Percentiles rank a stretch among this genome's conserved stretches.
Conservation (phyloP, 2,329 filamentous ascomycete genomes). For the Plenodomus biglobosus region DNA sequence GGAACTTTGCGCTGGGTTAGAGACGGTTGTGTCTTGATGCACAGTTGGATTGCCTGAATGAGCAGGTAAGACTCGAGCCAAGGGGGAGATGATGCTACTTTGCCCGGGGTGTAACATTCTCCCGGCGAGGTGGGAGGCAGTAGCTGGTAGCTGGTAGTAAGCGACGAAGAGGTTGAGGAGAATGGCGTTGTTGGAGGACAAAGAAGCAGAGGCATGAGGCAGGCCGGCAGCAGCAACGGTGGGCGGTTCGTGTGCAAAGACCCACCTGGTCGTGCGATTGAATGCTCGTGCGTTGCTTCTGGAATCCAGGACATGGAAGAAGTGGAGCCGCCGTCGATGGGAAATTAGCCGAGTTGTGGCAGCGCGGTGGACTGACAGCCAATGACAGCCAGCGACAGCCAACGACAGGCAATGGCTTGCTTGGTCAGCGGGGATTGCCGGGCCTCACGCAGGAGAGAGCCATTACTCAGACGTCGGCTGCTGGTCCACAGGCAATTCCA, state of each 20-base stretch:
- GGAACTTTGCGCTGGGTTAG: constrained; percentile 6
- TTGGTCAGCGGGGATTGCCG: constrained; percentile 10
- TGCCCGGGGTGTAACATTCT: not conserved
- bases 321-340: constrained; percentile 9
- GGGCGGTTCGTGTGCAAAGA: constrained; percentile 2
- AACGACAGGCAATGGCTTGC: too few relatives aligned
- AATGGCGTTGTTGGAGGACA: too few relatives aligned
- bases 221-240: too few relatives aligned
- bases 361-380: constrained; percentile 1
- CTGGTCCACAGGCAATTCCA: constrained; percentile 7
- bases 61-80: not conserved
- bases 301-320: constrained; percentile 14
- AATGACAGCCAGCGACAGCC: too few relatives aligned
- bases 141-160: too few relatives aligned
- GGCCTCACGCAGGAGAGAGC: too few relatives aligned
- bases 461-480: not conserved
- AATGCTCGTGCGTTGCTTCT: constrained; percentile 24
- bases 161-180: too few relatives aligned
- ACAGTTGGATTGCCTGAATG: not conserved
- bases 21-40: not conserved
- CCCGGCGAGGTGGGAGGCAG: too few relatives aligned
- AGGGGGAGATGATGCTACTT: not conserved
- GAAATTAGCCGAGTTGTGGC: constrained; percentile 10
- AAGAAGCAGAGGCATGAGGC: too few relatives aligned
- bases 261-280: constrained; percentile 14